phyloP scores from a whole-genome alignment of 2,329 filamentous ascomycete genomes.

The Ophiostoma perfectum region DNA sequence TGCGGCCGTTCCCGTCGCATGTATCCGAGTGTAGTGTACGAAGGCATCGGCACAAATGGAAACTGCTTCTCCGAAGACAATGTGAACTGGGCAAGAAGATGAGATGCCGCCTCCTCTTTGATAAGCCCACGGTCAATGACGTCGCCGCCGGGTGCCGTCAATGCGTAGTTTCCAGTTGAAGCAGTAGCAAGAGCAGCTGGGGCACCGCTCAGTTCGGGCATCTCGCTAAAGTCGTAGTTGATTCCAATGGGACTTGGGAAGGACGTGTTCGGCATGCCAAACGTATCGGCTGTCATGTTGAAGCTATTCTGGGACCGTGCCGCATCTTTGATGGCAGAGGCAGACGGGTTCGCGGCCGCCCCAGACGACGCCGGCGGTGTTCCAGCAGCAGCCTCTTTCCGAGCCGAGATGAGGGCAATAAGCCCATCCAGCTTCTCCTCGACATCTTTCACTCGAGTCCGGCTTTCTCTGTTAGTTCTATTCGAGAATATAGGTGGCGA shows the following conservation, averaged over 20 bases:
- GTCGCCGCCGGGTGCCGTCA: slow-evolving; percentile 17
- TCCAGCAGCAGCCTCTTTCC: slow-evolving; percentile 24
- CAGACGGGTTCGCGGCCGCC: slow-evolving; percentile 12
- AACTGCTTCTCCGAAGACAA: slow-evolving; percentile 19
- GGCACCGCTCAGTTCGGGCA: slow-evolving; percentile 4
- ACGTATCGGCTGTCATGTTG: background rate
- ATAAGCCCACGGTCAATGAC: slow-evolving; percentile 25
- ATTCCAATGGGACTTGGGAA: background rate
- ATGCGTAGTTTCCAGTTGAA: background rate
- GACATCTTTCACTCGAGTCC: slow-evolving; percentile 27
- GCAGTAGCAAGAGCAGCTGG: background rate
- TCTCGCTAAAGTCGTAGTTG: background rate
- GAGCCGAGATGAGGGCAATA: slow-evolving; percentile 33
- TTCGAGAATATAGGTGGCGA: background rate
- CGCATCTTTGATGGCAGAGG: background rate
- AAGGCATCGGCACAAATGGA: slow-evolving; percentile 26
- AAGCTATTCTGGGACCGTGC: background rate
- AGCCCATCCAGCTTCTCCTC: slow-evolving; percentile 29
- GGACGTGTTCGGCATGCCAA: background rate
- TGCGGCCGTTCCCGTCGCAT: slow-evolving; percentile 27
- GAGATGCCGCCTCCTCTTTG: slow-evolving; percentile 20
- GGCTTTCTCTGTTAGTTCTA: slow-evolving; percentile 19
- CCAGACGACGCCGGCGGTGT: slow-evolving; percentile 26
- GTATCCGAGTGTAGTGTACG: slow-evolving; percentile 21
- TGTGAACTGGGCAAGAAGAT: slow-evolving; percentile 20